Evolutionary conservation across 1,284 basidiomycete species (phyloP).

Genomic region (Sphaerobolus stellatus): DNA sequence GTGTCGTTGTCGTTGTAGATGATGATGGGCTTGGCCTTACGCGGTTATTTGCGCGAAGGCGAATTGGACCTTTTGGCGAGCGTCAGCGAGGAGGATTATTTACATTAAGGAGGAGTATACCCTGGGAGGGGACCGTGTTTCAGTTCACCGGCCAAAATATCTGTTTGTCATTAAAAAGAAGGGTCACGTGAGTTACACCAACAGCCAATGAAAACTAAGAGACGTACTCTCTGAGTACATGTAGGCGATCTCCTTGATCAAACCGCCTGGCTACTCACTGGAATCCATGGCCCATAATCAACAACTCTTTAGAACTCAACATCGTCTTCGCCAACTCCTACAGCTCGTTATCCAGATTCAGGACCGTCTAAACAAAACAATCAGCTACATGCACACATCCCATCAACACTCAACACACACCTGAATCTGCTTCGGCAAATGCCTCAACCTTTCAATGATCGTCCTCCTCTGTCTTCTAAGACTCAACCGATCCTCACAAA

Average conservation of each 20-base stretch:
- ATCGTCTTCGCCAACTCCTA: constrained; percentile 84
- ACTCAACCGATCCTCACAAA: constrained; percentile 95
- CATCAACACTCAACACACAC: too few species aligned
- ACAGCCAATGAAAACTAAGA: background rate
- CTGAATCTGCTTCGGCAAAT: constrained; percentile 88
- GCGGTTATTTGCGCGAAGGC: constrained; percentile 96
- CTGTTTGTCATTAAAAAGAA: constrained; percentile 6
- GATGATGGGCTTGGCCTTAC: constrained; percentile 95
- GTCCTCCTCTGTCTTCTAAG: constrained; percentile 87
- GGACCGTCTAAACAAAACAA: constrained; percentile 83
- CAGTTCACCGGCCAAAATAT: constrained; percentile 95
- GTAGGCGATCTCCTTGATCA: constrained; percentile 97
- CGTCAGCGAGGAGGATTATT: constrained; percentile 56
- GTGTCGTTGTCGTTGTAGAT: constrained; percentile 95
- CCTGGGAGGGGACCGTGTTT: constrained; percentile 98
- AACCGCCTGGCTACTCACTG: constrained; percentile 59
- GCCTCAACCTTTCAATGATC: constrained; percentile 94
- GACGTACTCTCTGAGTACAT: constrained; percentile 82
- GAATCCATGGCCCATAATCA: constrained; percentile 98
- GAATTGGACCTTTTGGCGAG: constrained; percentile 85
- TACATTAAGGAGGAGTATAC: too few species aligned
- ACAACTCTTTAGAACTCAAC: constrained; percentile 79
- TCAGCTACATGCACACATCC: too few species aligned
- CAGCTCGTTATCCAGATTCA: constrained; percentile 77
- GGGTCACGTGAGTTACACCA: background rate